Base-by-base conservation (phyloP, 148 eudicot species). In the Diospyros lotus region DNA sequence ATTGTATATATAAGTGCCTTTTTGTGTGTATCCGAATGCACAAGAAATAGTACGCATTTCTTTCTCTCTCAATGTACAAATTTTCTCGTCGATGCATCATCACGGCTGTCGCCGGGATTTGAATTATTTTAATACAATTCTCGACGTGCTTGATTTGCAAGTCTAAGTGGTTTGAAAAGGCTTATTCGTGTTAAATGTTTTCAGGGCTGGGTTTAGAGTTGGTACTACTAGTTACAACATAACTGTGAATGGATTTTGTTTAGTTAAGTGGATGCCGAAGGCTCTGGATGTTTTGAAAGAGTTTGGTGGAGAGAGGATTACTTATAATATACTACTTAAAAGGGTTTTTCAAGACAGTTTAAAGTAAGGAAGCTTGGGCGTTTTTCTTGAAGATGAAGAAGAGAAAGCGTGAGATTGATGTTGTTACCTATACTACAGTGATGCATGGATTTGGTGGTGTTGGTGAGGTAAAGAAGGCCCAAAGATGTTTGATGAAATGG, bases 401-500 rank as follows among this genome's bases (percentile, higher is more conserved):
- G 86, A 85, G 98, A 74, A 74, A 79, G 40, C 69, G 81, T 81
- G 90, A 81, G 82, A 82, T 89, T 76, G 98, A 92, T 86, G 96
- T 88, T 48, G 88, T 95, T 66, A 95, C 90, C 41, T 95, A 92
- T 70, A 92, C 97, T 2, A 95, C 96, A 4, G 64, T 92, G 72
- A 84, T 95, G 73, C 98, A 95, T 72, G 98, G 97, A 63, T 87
- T 92, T 79, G 98, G 98, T 41, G 90, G 90, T 55, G 86, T 72
- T 0, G 98, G 98, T 7, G 97, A 92, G 86, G 88, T 92, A 69
- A 78, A 75, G 50, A 90, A 71, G 81, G 86, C 97, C 1, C 86
- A 80, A 56, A 76, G 60, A 85, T 90, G 82, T 95, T 95, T 64
- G 82, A 84, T 80, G 96, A 88, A 74, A 95, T 95, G 97, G 64